phyloP scores from a whole-genome alignment of 495 filamentous ascomycete genomes.

The Aspergillus incahuasiensis region DNA sequence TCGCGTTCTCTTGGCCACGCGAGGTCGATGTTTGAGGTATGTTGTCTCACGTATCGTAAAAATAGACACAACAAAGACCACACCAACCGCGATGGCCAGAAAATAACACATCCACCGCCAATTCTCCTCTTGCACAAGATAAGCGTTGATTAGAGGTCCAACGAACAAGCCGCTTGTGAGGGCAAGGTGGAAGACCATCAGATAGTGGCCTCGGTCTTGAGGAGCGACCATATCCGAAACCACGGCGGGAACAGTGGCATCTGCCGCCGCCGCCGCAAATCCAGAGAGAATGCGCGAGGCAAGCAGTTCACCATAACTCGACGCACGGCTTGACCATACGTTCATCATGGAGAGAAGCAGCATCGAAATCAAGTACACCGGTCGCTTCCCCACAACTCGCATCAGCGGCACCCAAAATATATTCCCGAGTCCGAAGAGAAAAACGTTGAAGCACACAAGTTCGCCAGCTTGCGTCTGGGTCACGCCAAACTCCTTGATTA shows the following conservation, averaged over 20 bases:
- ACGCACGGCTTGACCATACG: constrained; percentile 25
- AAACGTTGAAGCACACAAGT: constrained; percentile 31
- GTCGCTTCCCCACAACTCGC: constrained; percentile 29
- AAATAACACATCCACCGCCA: constrained; percentile 36
- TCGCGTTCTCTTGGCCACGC: constrained; percentile 10
- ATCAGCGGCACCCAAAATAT: constrained; percentile 32
- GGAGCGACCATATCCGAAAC: constrained; percentile 28
- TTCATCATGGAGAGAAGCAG: constrained; percentile 25
- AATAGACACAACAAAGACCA: constrained; percentile 17
- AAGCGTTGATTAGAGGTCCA: constrained; percentile 32
- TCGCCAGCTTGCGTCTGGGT: constrained; percentile 17
- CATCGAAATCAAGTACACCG: constrained; percentile 28
- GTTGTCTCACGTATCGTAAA: constrained; percentile 29
- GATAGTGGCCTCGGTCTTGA: constrained; percentile 31
- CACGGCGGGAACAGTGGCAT: constrained; percentile 26
- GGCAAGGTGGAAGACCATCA: constrained; percentile 35
- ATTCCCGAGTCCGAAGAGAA: constrained; percentile 29
- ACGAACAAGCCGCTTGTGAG: constrained; percentile 28
- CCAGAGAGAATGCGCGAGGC: constrained; percentile 28
- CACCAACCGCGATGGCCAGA: constrained; percentile 21
- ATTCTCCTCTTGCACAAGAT: constrained; percentile 24
- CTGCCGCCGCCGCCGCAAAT: constrained; percentile 25
- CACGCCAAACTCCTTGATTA: constrained; percentile 26
- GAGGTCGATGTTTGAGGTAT: constrained; percentile 11
- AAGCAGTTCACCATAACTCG: constrained; percentile 25